phyloP scores from a whole-genome alignment of 371 early-diverging fungal species.

The Mycotypha africana region DNA sequence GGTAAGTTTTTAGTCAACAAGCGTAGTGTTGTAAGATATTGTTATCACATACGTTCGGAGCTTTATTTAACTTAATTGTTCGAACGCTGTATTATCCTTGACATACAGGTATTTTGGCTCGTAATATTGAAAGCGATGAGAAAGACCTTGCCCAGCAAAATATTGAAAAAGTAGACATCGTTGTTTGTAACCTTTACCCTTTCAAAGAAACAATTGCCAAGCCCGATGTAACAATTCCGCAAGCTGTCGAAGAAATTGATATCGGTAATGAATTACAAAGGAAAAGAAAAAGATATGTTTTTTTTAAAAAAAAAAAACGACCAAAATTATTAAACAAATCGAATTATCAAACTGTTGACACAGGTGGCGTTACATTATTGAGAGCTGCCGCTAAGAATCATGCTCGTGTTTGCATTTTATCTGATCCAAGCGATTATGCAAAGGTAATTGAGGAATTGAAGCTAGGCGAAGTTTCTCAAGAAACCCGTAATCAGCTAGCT shows the following conservation, averaged over 20 bases:
- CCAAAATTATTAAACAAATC: no score
- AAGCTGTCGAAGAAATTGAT: conserved; percentile 97
- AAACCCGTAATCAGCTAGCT: conserved; percentile 61
- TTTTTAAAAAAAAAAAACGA: no score
- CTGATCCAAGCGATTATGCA: conserved; percentile 89
- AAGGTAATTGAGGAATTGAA: conserved; percentile 71
- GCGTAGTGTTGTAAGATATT: no score
- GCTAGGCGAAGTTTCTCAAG: conserved; percentile 40
- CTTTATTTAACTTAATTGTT: no score
- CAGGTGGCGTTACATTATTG: conserved; percentile 93
- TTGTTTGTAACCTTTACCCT: conserved; percentile 97
- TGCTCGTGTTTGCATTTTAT: conserved; percentile 86
- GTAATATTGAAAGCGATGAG: conserved; percentile 80
- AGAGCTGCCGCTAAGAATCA: conserved; percentile 99
- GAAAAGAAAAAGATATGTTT: neutral
- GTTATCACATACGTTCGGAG: no score
- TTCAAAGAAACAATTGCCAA: conserved; percentile 93
- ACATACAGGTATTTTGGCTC: conserved; percentile 79
- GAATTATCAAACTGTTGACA: no score
- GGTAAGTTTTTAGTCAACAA: conserved; percentile 40
- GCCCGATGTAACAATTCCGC: conserved; percentile 82
- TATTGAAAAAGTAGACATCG: conserved; percentile 91
- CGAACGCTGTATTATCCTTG: neutral
- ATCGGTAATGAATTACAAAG: conserved; percentile 64
- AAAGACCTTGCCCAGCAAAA: conserved; percentile 83